Conservation (phyloP, 495 filamentous ascomycete genomes). For the Trichoderma erinaceum region DNA sequence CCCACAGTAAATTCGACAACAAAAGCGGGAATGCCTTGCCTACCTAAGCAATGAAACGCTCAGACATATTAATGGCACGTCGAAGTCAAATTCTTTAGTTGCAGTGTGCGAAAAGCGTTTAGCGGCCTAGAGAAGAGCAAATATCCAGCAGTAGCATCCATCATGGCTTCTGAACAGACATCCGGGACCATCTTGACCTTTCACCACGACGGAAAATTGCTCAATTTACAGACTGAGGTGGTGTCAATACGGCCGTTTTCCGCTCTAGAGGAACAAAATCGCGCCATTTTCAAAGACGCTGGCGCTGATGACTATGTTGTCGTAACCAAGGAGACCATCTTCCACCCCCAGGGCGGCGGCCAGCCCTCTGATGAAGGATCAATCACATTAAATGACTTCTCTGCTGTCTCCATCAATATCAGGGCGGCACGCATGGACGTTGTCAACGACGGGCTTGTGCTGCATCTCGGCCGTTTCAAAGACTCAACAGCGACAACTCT, state of each 20-base stretch:
- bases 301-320: conserved; percentile 43
- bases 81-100: no score
- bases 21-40: no score
- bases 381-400: conserved; percentile 29
- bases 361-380: conserved; percentile 55
- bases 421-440: conserved; percentile 43
- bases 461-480: conserved; percentile 52
- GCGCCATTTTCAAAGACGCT: conserved; percentile 44
- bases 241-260: conserved; percentile 40
- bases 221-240: conserved; percentile 38
- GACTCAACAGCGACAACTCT: conserved; percentile 24
- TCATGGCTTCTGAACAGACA: neutral
- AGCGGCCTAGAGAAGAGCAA: no score
- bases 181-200: conserved; percentile 46
- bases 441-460: conserved; percentile 41
- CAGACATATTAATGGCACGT: no score
- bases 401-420: conserved; percentile 39
- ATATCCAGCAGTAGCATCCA: no score
- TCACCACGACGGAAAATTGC: conserved; percentile 48
- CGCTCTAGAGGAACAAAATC: conserved; percentile 39
- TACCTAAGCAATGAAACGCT: no score
- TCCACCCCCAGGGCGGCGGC: conserved; percentile 61
- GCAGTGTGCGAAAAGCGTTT: no score
- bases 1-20: no score
- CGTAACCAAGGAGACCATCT: conserved; percentile 56